Evolutionary conservation across 345 rosid species (phyloP).

Genomic region (Corchorus olitorius): DNA sequence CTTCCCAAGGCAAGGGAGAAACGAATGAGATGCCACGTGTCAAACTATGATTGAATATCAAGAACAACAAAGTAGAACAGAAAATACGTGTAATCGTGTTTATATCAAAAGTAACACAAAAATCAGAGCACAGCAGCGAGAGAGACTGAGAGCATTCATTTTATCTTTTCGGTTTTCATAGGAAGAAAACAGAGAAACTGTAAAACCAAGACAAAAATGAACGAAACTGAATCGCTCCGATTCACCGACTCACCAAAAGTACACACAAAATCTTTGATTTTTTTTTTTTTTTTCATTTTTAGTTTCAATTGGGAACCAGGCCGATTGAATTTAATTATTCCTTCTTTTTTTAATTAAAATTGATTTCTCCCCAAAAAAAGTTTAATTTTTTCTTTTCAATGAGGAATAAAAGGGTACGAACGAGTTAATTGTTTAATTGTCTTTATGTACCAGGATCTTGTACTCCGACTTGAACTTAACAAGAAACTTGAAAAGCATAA

Average conservation of each 20-base stretch:
- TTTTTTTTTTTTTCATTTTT: background rate
- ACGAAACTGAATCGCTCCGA: background rate
- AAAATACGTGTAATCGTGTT: background rate
- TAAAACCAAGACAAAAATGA: background rate
- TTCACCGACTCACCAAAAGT: background rate
- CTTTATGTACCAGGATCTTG: conserved; percentile 58
- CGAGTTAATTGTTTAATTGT: conserved; percentile 2
- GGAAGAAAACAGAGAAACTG: too few species aligned
- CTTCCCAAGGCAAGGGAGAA: background rate
- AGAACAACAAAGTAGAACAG: too few species aligned
- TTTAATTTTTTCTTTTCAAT: background rate
- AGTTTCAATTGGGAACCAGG: background rate
- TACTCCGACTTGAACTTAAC: conserved; percentile 60
- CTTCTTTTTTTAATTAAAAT: background rate
- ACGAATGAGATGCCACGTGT: background rate
- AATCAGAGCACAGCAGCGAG: background rate
- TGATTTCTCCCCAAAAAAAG: background rate
- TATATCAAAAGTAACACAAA: background rate
- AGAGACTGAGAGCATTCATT: background rate
- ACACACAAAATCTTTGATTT: too few species aligned
- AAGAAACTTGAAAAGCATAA: conserved; percentile 65
- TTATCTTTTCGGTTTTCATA: too few species aligned
- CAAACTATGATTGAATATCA: background rate
- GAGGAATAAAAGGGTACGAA: conserved; percentile 38
- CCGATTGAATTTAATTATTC: background rate